Base-by-base conservation (phyloP, 345 rosid species). In the Murraya koenigii region DNA sequence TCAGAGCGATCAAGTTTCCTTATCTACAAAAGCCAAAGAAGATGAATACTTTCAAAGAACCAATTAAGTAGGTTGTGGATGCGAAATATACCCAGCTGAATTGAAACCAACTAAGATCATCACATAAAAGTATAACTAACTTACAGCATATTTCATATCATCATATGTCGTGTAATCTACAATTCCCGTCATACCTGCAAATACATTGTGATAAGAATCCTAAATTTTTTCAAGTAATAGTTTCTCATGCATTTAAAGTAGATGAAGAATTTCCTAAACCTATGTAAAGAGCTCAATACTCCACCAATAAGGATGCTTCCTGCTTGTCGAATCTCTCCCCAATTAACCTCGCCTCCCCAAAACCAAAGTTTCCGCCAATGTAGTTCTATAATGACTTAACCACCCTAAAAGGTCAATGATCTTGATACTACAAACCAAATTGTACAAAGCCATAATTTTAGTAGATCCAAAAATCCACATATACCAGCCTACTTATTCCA, bases 111-210 rank as follows among this genome's bases (percentile, higher is more conserved):
- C 17, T 14, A 60, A 17, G 14, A 4, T 10, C 39, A 78, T 22
- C 20, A 7, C 11, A 13, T 28, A 3, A 11, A n/a, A n/a, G 32
- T 23, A 73, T 17, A 30, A 72, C 41, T 8, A 81, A 87, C 97
- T 90, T 86, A 96, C 99, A 33, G 99, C 98, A 71, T 91, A 93
- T 82, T 88, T 92, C 99, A 96, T 92, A 80, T 91, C 98, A 69
- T 96, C 97, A 83, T 94, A 91, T 81, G 79, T 90, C 75, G 89
- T 90, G 79, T 96, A 96, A 73, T 94, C 99, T 30, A 91, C 97
- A 84, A 96, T 90, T 49, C 99, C 99, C 0, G 91, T 85, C 86
- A 90, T 88, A 56, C 97, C 99, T 96, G 87, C 83, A 86, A 65
- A 78, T 30, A 79, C 11, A 8, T 54, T 58, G 36, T 5, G 15